Conservation (phyloP, 441 rosid species). For the Sinapis alba region DNA sequence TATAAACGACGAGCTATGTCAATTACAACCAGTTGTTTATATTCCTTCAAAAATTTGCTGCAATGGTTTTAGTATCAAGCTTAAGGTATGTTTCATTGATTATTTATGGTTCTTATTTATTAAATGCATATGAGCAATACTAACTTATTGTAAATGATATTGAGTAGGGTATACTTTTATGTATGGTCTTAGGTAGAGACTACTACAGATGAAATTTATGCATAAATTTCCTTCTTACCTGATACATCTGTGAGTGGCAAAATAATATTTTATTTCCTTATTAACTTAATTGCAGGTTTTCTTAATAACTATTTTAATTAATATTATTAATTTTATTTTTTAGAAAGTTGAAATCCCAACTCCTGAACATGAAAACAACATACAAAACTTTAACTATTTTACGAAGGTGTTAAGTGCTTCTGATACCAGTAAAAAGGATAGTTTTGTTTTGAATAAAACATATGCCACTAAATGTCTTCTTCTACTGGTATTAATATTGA, state of each 20-base stretch:
- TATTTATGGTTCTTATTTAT: neutral
- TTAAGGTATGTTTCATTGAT: neutral
- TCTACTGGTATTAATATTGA: too few species aligned
- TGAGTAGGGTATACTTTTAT: neutral
- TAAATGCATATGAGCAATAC: neutral
- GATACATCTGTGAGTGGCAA: slow-evolving; percentile 50
- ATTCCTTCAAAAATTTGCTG: neutral
- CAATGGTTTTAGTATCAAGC: neutral
- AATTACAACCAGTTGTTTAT: neutral
- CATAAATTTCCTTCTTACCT: slow-evolving; percentile 80
- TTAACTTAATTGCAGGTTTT: neutral
- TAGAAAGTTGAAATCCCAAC: slow-evolving; percentile 42
- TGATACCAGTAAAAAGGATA: slow-evolving; percentile 51
- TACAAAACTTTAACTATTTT: slow-evolving; percentile 42
- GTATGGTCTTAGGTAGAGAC: slow-evolving; percentile 66
- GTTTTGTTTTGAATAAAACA: slow-evolving; percentile 48
- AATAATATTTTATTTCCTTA: neutral
- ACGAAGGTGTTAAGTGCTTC: slow-evolving; percentile 54
- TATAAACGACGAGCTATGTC: neutral
- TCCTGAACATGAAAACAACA: slow-evolving; percentile 26
- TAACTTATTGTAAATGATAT: neutral
- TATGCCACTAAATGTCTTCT: too few species aligned
- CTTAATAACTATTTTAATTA: neutral
- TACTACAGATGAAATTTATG: slow-evolving; percentile 83
- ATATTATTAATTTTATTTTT: neutral